Percentiles rank a stretch among this genome's conserved stretches.
phyloP scores from a whole-genome alignment of 345 rosid species.

The Rhodamnia argentea region DNA sequence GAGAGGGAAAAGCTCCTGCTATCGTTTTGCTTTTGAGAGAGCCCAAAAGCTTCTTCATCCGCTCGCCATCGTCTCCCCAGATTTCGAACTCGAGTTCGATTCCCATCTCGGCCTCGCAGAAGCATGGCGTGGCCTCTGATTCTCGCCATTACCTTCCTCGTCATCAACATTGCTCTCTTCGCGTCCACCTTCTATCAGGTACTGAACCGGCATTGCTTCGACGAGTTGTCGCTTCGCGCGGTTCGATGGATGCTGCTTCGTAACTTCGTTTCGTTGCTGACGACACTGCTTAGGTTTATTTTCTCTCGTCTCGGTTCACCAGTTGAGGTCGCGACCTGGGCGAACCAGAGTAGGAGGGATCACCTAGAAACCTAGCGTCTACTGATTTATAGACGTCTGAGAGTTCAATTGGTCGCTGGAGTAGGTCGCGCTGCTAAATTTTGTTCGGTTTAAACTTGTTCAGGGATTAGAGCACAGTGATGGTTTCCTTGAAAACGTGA shows the following conservation, averaged over 20 bases:
- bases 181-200: slow-evolving; percentile 70
- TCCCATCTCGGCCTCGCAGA: neutral
- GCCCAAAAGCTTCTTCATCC: neutral
- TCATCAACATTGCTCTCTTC: slow-evolving; percentile 50
- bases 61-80: neutral
- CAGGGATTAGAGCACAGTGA: neutral
- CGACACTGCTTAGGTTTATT: neutral
- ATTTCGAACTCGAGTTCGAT: neutral
- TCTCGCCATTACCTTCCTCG: slow-evolving; percentile 48
- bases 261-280: neutral
- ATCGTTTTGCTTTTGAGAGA: no score
- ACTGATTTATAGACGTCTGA: neutral
- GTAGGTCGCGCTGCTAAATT: neutral
- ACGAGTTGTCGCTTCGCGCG: neutral
- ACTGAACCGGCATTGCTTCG: neutral
- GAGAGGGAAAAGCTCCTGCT: no score
- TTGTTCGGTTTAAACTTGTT: neutral
- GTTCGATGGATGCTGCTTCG: neutral
- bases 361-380: neutral
- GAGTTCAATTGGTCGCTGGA: neutral
- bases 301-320: neutral
- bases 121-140: slow-evolving; percentile 47
- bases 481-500: neutral
- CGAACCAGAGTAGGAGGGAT: neutral
- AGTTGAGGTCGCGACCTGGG: neutral